Evolutionary conservation across 2,329 filamentous ascomycete species (phyloP).

Genomic region (Apiospora saccharicola): DNA sequence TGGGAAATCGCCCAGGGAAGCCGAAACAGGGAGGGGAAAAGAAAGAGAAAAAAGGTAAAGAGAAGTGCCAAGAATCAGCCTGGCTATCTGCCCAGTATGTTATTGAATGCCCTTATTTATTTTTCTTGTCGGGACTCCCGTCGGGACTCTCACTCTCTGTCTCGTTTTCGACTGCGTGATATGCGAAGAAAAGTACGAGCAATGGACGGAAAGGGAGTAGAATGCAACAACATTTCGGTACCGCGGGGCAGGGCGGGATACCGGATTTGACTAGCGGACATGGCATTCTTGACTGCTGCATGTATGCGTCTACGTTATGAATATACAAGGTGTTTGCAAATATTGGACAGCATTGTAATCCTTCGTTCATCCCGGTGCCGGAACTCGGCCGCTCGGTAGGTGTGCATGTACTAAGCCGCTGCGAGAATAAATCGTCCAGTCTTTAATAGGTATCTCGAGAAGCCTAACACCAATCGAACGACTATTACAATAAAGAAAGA

Average conservation of each 20-base stretch:
- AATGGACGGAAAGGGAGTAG: not conserved
- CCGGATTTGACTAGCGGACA: slow-evolving; percentile 5
- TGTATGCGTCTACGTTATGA: not conserved
- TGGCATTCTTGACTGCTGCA: not conserved
- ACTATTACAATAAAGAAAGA: too few relatives aligned
- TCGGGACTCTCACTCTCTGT: not conserved
- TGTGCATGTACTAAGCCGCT: not conserved
- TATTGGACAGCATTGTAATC: not conserved
- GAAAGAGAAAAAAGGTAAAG: not conserved
- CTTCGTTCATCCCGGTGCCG: too few relatives aligned
- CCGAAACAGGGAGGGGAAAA: not conserved
- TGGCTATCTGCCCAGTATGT: not conserved
- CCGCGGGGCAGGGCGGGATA: slow-evolving; percentile 12
- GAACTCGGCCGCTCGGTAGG: not conserved
- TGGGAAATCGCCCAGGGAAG: not conserved
- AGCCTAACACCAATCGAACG: too few relatives aligned
- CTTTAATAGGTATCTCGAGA: too few relatives aligned
- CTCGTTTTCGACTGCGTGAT: not conserved
- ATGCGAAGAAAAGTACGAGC: not conserved
- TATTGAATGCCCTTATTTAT: not conserved
- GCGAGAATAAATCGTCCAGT: too few relatives aligned
- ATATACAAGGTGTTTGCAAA: not conserved
- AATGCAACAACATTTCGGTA: slow-evolving; percentile 9
- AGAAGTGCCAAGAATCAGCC: not conserved
- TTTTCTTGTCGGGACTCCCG: not conserved